Evolutionary conservation across 1,139 yeast species (phyloP).

Genomic region (Kodamaea sp.): DNA sequence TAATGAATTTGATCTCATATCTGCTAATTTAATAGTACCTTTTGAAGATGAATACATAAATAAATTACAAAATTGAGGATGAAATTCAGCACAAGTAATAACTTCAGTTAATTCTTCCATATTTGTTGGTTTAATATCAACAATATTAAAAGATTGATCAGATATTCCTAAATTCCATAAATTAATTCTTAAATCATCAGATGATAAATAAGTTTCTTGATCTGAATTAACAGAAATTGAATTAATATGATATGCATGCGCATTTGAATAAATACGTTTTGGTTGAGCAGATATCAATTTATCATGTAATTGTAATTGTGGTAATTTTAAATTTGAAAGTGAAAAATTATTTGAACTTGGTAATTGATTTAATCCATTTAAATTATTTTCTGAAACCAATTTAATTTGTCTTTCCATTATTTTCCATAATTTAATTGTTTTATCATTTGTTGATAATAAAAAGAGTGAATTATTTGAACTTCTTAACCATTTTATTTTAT

Average conservation of each 20-base stretch:
- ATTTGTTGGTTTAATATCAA: slow-evolving; percentile 95
- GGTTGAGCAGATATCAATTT: slow-evolving; percentile 95
- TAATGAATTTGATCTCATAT: slow-evolving; percentile 93
- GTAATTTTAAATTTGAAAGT: slow-evolving; percentile 57
- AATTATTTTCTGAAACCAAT: slow-evolving; percentile 87
- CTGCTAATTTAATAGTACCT: slow-evolving; percentile 93
- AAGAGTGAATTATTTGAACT: slow-evolving; percentile 86
- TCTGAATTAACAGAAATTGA: slow-evolving; percentile 93
- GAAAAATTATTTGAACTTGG: slow-evolving; percentile 13
- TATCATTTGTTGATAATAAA: slow-evolving; percentile 88
- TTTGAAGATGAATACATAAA: slow-evolving; percentile 97
- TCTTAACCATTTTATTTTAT: slow-evolving; percentile 94
- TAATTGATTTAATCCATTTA: slow-evolving; percentile 25
- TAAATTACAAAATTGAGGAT: slow-evolving; percentile 86
- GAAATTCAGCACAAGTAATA: slow-evolving; percentile 96
- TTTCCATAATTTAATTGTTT: slow-evolving; percentile 97
- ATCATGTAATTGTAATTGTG: slow-evolving; percentile 87
- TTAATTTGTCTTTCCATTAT: slow-evolving; percentile 87
- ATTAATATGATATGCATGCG: slow-evolving; percentile 97
- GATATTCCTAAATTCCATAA: slow-evolving; percentile 94
- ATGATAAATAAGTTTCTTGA: slow-evolving; percentile 89
- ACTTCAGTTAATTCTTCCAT: slow-evolving; percentile 99
- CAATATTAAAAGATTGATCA: slow-evolving; percentile 94
- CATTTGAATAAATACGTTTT: slow-evolving; percentile 85
- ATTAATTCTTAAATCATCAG: slow-evolving; percentile 94